phyloP scores from a whole-genome alignment of 2,329 filamentous ascomycete genomes.

The Huntiella abstrusa region DNA sequence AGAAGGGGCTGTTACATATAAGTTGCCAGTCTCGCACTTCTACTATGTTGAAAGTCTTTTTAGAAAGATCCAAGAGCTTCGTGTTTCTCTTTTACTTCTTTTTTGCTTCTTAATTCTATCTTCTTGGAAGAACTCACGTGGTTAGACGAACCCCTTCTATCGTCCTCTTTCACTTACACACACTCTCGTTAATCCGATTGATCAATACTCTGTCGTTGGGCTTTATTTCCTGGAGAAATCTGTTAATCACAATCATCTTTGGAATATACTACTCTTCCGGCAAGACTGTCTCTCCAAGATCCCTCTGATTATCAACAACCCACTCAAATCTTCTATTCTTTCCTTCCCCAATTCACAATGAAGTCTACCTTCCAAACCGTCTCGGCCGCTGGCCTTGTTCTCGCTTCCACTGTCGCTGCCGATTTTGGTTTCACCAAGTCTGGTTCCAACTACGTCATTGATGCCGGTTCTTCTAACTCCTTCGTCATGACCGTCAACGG shows the following conservation, averaged over 20 bases:
- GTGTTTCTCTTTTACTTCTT: not conserved
- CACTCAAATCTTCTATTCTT: not conserved
- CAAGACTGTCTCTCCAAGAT: not conserved
- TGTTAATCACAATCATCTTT: not conserved
- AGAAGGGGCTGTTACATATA: too few species aligned
- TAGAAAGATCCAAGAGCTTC: not conserved
- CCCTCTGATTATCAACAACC: not conserved
- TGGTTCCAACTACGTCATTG: constrained; percentile 25
- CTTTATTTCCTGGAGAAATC: constrained; percentile 5
- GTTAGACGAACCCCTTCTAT: constrained; percentile 10
- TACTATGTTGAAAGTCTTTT: too few species aligned
- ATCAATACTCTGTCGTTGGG: not conserved
- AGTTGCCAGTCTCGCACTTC: too few species aligned
- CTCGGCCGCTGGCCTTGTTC: constrained; percentile 1
- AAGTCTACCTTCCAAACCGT: constrained; percentile 6
- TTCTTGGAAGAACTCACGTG: constrained; percentile 4
- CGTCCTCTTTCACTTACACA: constrained; percentile 1
- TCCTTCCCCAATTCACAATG: constrained; percentile 2
- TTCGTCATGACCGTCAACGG: constrained; percentile 32
- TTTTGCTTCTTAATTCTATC: constrained; percentile 1
- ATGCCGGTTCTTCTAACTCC: constrained; percentile 28
- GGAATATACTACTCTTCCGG: constrained; percentile 1
- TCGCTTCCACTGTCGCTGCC: constrained; percentile 18
- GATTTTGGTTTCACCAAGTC: constrained; percentile 25
- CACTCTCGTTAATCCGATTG: not conserved